A percentile compares a stretch with the other conserved stretches of the same genome.
Evolutionary conservation across 2,329 filamentous ascomycete genomes (phyloP).

Genomic region (Penicillium sp.): DNA sequence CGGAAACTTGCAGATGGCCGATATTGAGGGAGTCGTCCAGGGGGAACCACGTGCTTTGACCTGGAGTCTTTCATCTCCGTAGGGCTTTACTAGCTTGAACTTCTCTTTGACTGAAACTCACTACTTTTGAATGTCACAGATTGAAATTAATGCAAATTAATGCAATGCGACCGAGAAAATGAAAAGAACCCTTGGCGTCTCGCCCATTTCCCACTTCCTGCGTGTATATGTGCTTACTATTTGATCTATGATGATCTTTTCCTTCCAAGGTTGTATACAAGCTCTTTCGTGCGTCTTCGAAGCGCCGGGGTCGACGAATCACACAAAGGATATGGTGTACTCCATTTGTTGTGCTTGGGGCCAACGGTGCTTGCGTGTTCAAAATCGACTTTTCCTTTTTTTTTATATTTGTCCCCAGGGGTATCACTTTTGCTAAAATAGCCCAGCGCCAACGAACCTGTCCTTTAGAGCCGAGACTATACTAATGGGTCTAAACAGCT

Average conservation of each 20-base stretch:
- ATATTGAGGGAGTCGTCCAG: not conserved
- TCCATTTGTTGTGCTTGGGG: not conserved
- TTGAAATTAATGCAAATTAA: not conserved
- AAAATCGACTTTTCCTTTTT: not conserved
- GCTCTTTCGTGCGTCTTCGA: not conserved
- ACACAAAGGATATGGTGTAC: not conserved
- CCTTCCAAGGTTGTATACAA: not conserved
- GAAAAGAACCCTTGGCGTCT: not conserved
- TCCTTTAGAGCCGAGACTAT: not conserved
- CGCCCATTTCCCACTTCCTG: not conserved
- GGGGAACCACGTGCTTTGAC: not conserved
- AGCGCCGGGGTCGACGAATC: not conserved
- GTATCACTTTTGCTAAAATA: not conserved
- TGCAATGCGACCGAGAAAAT: not conserved
- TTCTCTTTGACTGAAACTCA: not conserved
- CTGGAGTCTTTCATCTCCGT: not conserved
- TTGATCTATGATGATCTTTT: not conserved
- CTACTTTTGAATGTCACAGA: not conserved
- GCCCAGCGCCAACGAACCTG: not conserved
- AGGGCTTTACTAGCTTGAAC: not conserved
- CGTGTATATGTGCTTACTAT: not conserved
- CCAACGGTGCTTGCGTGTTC: not conserved
- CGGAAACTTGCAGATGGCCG: not conserved
- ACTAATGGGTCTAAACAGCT: not conserved
- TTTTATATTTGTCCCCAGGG: not conserved